Percentiles rank a stretch among this genome's conserved stretches.
Conservation (phyloP, 1,139 yeast species). For the Candida albicans region DNA sequence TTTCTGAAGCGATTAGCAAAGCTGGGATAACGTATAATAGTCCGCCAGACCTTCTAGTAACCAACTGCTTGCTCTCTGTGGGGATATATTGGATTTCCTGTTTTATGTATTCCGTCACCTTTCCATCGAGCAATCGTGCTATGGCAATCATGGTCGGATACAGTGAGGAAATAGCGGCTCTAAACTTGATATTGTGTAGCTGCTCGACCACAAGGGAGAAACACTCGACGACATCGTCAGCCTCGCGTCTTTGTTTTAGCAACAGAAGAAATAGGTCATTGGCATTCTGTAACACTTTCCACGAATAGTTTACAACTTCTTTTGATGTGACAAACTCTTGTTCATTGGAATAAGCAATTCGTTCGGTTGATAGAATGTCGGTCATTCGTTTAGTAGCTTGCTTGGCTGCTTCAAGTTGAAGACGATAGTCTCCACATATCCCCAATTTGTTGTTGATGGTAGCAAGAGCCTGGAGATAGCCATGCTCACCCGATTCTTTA, state of each 20-base stretch:
- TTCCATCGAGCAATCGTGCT: constrained; percentile 41
- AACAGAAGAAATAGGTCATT: constrained; percentile 44
- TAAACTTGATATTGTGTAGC: constrained; percentile 72
- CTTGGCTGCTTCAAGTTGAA: constrained; percentile 4
- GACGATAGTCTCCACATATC: background rate
- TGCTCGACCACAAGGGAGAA: constrained; percentile 58
- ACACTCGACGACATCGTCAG: constrained; percentile 21
- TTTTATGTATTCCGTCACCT: constrained; percentile 33
- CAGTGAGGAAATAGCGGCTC: constrained; percentile 89
- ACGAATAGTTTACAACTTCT: constrained; percentile 67
- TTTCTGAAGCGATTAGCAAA: constrained; percentile 44
- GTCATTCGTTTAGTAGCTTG: constrained; percentile 7
- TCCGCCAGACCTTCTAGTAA: constrained; percentile 91
- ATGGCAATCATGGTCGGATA: constrained; percentile 73
- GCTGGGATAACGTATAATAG: constrained; percentile 78
- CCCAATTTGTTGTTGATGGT: background rate
- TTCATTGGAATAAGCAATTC: constrained; percentile 9
- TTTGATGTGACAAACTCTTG: constrained; percentile 35
- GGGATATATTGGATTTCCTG: constrained; percentile 53
- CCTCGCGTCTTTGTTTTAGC: constrained; percentile 4
- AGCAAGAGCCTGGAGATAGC: constrained; percentile 7
- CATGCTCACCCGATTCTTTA: constrained; percentile 6
- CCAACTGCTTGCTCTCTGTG: constrained; percentile 55
- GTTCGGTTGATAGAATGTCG: constrained; percentile 49
- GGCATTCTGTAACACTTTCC: constrained; percentile 85